Percentiles rank a stretch among this genome's conserved stretches.
phyloP scores from a whole-genome alignment of 1,284 basidiomycete genomes.

The Ceratobasidium sp. region DNA sequence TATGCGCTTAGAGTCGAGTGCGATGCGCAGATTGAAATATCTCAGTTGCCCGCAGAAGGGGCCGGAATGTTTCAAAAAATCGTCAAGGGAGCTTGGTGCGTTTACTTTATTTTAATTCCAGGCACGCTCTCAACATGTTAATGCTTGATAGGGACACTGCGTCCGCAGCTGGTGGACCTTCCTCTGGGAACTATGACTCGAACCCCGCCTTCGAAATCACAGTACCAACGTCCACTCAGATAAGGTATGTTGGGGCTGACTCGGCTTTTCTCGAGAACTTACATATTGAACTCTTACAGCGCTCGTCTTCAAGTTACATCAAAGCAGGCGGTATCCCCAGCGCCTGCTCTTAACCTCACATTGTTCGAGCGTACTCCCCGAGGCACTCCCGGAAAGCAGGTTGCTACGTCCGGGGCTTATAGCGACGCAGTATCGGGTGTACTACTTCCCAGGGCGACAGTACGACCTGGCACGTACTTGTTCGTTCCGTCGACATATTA shows the following conservation, averaged over 20 bases:
- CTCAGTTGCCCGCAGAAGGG: conserved; percentile 73
- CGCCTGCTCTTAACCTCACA: conserved; percentile 55
- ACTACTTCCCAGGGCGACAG: conserved; percentile 63
- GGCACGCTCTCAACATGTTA: background rate
- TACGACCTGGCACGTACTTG: conserved; percentile 73
- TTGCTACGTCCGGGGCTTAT: conserved; percentile 81
- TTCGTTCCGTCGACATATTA: conserved; percentile 79
- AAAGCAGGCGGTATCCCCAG: conserved; percentile 20
- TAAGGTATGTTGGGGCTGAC: conserved; percentile 64
- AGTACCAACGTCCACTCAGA: conserved; percentile 63
- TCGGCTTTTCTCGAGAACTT: background rate
- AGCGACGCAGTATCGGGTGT: conserved; percentile 77
- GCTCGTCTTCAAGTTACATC: conserved; percentile 70
- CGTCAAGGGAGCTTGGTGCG: conserved; percentile 76
- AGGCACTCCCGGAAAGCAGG: conserved; percentile 58
- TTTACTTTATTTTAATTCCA: background rate
- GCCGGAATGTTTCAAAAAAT: conserved; percentile 87
- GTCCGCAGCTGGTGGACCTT: conserved; percentile 73
- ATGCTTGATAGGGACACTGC: conserved; percentile 60
- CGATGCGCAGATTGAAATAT: conserved; percentile 59
- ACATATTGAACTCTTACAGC: conserved; percentile 55
- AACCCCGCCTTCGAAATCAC: conserved; percentile 79
- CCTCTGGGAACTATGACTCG: conserved; percentile 66
- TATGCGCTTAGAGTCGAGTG: conserved; percentile 75
- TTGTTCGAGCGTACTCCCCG: conserved; percentile 52